Percentiles rank a stretch among this genome's conserved stretches.
Evolutionary conservation across 805 yeast genomes (phyloP).

Genomic region (Yamadazyma sp.): DNA sequence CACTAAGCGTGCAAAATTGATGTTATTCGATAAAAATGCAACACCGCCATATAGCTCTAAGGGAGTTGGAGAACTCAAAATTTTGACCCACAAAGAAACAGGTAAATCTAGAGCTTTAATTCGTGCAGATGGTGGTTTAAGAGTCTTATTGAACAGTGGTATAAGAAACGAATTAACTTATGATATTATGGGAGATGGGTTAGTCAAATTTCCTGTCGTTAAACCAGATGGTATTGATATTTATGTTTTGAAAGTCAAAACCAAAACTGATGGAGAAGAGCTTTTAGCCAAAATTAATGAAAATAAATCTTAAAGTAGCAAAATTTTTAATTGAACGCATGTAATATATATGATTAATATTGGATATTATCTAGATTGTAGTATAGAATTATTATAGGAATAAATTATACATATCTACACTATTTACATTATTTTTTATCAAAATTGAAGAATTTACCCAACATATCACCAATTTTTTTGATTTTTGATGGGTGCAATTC

Average conservation of each 20-base stretch:
- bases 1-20: slow-evolving; percentile 69
- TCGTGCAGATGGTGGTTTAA: slow-evolving; percentile 85
- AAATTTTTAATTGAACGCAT: too few species aligned
- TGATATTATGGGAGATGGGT: slow-evolving; percentile 58
- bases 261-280: slow-evolving; percentile 62
- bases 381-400: too few species aligned
- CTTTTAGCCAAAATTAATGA: slow-evolving; percentile 36
- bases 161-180: slow-evolving; percentile 59
- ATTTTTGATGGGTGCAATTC: slow-evolving; percentile 49
- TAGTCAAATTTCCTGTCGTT: slow-evolving; percentile 65
- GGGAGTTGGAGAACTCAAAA: slow-evolving; percentile 82
- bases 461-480: slow-evolving; percentile 55
- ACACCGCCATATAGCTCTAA: slow-evolving; percentile 49
- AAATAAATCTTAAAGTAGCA: slow-evolving; percentile 8
- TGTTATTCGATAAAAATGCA: slow-evolving; percentile 49
- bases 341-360: neutral
- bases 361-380: too few species aligned
- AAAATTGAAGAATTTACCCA: slow-evolving; percentile 55
- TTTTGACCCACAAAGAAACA: slow-evolving; percentile 59
- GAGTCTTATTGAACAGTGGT: slow-evolving; percentile 70
- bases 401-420: slow-evolving; percentile 15
- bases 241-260: slow-evolving; percentile 73
- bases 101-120: slow-evolving; percentile 68
- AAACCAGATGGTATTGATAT: slow-evolving; percentile 54
- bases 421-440: slow-evolving; percentile 16